Percentiles rank a stretch among this genome's conserved stretches.
phyloP scores from a whole-genome alignment of 345 rosid genomes.

The Brassica incana region DNA sequence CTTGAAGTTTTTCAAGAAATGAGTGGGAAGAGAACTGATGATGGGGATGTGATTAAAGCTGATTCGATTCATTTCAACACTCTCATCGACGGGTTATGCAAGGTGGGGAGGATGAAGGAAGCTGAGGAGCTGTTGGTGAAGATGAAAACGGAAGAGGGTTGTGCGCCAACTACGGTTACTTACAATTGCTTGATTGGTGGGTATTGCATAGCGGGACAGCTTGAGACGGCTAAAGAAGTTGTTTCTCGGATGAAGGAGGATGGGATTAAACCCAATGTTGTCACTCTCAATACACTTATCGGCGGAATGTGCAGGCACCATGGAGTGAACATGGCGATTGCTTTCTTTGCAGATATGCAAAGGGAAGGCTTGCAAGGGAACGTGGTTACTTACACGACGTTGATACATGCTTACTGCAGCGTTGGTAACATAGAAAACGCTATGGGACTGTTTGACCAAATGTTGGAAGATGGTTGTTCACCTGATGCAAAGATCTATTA shows the following conservation, averaged over 20 bases:
- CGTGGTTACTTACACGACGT: constrained; percentile 51
- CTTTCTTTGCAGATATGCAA: constrained; percentile 55
- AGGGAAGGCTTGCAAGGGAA: constrained; percentile 53
- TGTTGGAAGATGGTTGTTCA: constrained; percentile 49
- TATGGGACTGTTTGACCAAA: constrained; percentile 52
- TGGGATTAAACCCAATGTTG: constrained; percentile 49
- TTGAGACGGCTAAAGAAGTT: constrained; percentile 56
- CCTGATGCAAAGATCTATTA: constrained; percentile 65
- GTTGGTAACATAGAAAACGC: constrained; percentile 66
- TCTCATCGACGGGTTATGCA: constrained; percentile 71
- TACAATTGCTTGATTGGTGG: constrained; percentile 75
- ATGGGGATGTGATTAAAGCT: constrained; percentile 50
- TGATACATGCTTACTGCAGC: constrained; percentile 63
- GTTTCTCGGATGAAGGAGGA: constrained; percentile 62
- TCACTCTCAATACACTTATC: constrained; percentile 60
- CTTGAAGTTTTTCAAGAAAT: constrained; percentile 55
- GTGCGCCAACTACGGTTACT: constrained; percentile 53
- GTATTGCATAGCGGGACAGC: constrained; percentile 63
- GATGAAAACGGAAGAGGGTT: constrained; percentile 52
- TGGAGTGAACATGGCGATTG: constrained; percentile 53
- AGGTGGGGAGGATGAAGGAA: constrained; percentile 76
- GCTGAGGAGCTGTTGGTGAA: constrained; percentile 52
- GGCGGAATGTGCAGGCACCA: constrained; percentile 75
- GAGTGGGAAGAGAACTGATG: constrained; percentile 39
- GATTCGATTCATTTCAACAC: constrained; percentile 67